Base-by-base conservation (phyloP, 192 early-diverging fungal species). In the Irineochytrium annulatum region DNA sequence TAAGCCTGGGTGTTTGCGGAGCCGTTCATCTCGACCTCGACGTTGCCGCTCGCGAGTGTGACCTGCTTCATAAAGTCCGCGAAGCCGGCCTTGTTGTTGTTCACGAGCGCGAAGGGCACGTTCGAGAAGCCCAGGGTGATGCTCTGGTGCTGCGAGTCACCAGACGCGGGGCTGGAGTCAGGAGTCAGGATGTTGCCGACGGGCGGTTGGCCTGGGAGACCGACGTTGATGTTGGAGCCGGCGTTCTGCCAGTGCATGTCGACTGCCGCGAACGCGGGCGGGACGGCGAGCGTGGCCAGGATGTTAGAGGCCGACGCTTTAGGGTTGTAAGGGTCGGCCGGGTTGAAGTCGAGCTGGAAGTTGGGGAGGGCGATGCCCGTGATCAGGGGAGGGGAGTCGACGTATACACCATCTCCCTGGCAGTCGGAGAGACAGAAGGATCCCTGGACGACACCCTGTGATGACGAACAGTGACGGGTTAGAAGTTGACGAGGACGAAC, bases 1-100 rank as follows among this genome's bases (percentile, higher is more conserved):
- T 55, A 8, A 17, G 54, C 54, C 54, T 55, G 16, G 54, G 6
- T 32, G 30, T 55, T 22, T n/a, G 54, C 54, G 30, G 4, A 37
- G 11, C 54, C 54, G 16, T 31, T 34, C 11, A 55, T 14, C 6
- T n/a, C 4, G 30, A 55, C n/a, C 17, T 4, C 4, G 13, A 37
- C 27, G 54, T 6, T 6, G 5, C 54, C 54, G 13, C 4, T 6
- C 4, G 6, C 14, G 17, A 26, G 17, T 6, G 22, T 17, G 11
- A 49, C 24, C 11, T 20, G 8, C 13, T 8, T 24, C 11, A 49
- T 8, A 22, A 49, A 24, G 5, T 5, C 13, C 17, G 6, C 46
- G 6, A 49, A 24, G 26, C 46, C 46, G 11, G 8, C 26, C 17
- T 14, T 8, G 46, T 20, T 6, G 11, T 20, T 8, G 24, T 8